These are phyloP conservation scores for Bipolaris bicolor DNA, from an alignment of 2,329 filamentous ascomycete species.

Conservation along the genomic window DNA sequence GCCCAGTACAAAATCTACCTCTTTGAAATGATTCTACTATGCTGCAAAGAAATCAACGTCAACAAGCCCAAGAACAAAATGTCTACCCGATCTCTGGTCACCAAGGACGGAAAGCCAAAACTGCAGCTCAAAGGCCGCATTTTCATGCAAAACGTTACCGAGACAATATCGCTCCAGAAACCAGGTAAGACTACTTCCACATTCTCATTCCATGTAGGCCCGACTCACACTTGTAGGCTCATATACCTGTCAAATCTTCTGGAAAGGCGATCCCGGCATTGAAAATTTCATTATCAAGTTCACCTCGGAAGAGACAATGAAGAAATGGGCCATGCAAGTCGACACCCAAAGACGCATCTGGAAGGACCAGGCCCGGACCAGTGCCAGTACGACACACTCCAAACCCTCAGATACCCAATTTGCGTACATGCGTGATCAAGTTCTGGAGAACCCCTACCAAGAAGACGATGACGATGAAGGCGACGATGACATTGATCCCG, in stretches of 20 bases:
- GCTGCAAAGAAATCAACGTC: constrained; percentile 91
- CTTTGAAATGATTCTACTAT: constrained; percentile 92
- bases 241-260: constrained; percentile 96
- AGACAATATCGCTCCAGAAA: constrained; percentile 85
- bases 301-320: constrained; percentile 87
- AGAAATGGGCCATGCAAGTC: constrained; percentile 84
- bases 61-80: constrained; percentile 77
- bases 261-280: constrained; percentile 94
- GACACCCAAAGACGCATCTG: constrained; percentile 71
- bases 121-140: constrained; percentile 95
- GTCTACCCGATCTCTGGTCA: constrained; percentile 71
- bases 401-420: constrained; percentile 74
- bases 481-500: constrained; percentile 54
- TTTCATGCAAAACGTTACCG: constrained; percentile 98
- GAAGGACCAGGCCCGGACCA: constrained; percentile 59
- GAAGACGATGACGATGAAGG: constrained; percentile 64
- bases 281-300: constrained; percentile 98
- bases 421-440: constrained; percentile 74
- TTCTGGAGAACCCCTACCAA: constrained; percentile 82
- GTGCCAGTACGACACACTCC: constrained; percentile 54
- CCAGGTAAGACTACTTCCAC: constrained; percentile 67
- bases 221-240: constrained; percentile 64
- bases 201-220: not conserved
- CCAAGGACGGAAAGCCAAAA: constrained; percentile 74
- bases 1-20: constrained; percentile 95